Percentiles rank a stretch among this genome's conserved stretches.
Evolutionary conservation across 345 rosid genomes (phyloP).

Genomic region (Melastoma malabathricum): DNA sequence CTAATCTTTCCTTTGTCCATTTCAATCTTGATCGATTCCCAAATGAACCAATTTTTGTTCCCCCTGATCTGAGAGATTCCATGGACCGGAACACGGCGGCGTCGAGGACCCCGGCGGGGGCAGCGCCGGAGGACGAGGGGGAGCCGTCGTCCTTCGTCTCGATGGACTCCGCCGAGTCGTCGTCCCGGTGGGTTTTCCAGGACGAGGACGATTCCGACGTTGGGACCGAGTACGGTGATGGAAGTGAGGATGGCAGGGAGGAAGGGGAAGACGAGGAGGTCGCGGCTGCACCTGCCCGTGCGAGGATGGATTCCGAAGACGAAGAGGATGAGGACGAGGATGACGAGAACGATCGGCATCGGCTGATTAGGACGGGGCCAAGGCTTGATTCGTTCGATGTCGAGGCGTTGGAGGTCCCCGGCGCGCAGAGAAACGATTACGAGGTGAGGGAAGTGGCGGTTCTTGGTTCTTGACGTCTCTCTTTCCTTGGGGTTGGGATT

Average conservation of each 20-base stretch:
- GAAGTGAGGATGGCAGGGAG: conserved; percentile 42
- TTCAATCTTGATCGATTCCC: too few relatives aligned
- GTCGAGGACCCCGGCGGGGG: neutral
- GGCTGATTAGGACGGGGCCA: conserved; percentile 80
- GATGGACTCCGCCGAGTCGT: conserved; percentile 50
- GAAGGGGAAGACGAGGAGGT: conserved; percentile 35
- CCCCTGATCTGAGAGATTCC: too few relatives aligned
- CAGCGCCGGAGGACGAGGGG: conserved; percentile 62
- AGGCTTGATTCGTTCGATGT: conserved; percentile 88
- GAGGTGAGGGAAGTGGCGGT: conserved; percentile 29
- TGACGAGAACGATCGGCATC: conserved; percentile 57
- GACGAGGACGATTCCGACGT: conserved; percentile 67
- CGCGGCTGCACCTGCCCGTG: conserved; percentile 13
- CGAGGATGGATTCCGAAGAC: conserved; percentile 60
- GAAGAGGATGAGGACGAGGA: conserved; percentile 66
- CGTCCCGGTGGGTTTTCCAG: conserved; percentile 86
- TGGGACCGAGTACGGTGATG: conserved; percentile 29
- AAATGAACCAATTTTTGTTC: too few relatives aligned
- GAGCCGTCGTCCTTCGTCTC: conserved; percentile 38
- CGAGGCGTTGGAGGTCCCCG: conserved; percentile 90
- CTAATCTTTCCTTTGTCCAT: too few relatives aligned
- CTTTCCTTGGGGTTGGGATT: too few relatives aligned
- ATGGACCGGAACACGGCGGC: neutral
- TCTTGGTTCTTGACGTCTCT: neutral
- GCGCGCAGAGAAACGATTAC: conserved; percentile 57